Evolutionary conservation across 495 filamentous ascomycete species (phyloP), one percentile per base, ranked within the genome.

Genomic region (Patellaria atrata): DNA sequence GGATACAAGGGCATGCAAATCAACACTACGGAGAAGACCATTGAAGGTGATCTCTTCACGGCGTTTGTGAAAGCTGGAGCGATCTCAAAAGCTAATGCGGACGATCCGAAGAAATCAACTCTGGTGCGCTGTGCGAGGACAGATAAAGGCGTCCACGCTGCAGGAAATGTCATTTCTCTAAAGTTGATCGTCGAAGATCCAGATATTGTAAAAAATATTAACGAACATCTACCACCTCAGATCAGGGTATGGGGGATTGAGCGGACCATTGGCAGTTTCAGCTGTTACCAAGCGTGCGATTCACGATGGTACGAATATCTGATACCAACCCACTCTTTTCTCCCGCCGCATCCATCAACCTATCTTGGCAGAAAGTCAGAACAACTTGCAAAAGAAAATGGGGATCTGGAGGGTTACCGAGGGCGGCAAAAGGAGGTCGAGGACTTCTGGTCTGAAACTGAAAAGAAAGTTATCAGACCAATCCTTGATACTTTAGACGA

Each of bases 141-240:
- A 3, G 89, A 97, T 59, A 96, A 94, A 63, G 91, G 91, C 35
- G 89, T 97, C 2, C 91, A 96, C 53, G 89, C 89, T 1, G 91
- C 89, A 2, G 89, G 91, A 7, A 97, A 97, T 55, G 75, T 96
- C 31, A 78, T 97, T 22, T 94, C 84, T 4, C 62, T 97, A 38
- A 97, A 97, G 58, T 64, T 97, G 37, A 96, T 97, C 47, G 73
- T 94, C 23, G 86, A 94, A 54, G 91, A 96, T 43, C 62, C 71
- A 2, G 74, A 91, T 43, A 71, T 93, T 30, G 75, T 94, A 17
- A 56, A 81, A 30, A 94, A 80, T 57, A 93, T 97, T 65, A 97
- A 97, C 54, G 64, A 72, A 16, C 56, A 82, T 30, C 68, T 97
- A 17, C 77, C 77, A 14, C 63, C 77, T 1, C 89, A 96, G 55